Conservation (phyloP, 257 asterid genomes). For the Salvia hispanica region DNA sequence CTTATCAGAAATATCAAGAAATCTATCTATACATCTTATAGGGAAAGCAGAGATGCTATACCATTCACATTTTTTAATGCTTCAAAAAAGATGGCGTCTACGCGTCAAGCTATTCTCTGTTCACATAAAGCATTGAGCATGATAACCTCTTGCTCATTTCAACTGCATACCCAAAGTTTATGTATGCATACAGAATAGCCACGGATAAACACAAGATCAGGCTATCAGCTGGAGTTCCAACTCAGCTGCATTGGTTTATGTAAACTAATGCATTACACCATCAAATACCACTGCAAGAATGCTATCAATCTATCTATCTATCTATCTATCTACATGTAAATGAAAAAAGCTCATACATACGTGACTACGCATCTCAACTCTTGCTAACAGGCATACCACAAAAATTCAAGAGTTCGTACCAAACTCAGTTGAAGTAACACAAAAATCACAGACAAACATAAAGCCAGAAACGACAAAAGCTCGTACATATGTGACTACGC, state of each 20-base stretch:
- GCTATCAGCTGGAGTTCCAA: background rate
- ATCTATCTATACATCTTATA: background rate
- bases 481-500: too few relatives aligned
- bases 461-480: background rate
- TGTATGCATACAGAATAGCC: background rate
- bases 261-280: conserved; percentile 16
- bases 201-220: background rate
- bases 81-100: background rate
- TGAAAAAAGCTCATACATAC: too few relatives aligned
- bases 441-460: background rate
- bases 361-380: background rate
- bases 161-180: background rate
- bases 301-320: background rate
- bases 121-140: background rate
- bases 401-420: background rate
- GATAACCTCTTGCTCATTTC: background rate
- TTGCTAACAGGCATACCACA: background rate
- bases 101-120: background rate
- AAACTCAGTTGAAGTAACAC: background rate
- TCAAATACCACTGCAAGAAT: background rate
- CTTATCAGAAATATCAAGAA: background rate
- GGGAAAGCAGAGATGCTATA: background rate
- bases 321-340: background rate
- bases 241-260: background rate
- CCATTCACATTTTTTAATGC: background rate